Base-by-base conservation (phyloP, 1,284 basidiomycete genomes). In the Cerioporus squamosus region DNA sequence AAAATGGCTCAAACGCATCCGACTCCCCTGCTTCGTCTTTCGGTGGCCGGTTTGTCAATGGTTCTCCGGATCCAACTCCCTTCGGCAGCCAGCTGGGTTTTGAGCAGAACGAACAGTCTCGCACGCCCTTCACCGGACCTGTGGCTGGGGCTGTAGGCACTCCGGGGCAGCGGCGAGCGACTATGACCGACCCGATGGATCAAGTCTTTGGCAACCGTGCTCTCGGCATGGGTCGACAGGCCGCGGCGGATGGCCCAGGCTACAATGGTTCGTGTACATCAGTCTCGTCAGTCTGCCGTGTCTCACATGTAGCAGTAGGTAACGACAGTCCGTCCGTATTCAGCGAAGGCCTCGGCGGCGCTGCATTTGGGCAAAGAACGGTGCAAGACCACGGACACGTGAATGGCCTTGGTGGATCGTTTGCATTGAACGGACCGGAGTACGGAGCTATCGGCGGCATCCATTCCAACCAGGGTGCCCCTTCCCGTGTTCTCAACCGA, bases 11-110 rank as follows among this genome's bases (percentile, higher is more conserved):
- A 33, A 79, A 77, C 66, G 77, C 81, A 31, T 81, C 86, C 12
- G 85, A 87, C 63, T 90, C 89, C 15, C 87, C 88, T 1, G 81
- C 86, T 3, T 90, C 90, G 1, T 88, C 88, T 2, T 81, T 89
- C 47, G 82, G 86, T 61, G 83, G 81, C 24, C 75, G 84, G 61
- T 87, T 87, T 66, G 77, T 79, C 52, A 82, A 85, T 65, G 79
- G 78, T n/a, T 90, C 89, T 33, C 88, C 90, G 0, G 90, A 91
- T 71, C 80, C 82, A n/a, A 69, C 79, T 23, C 74, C 79, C 3
- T 83, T 77, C 23, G 76, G 68, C 9, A 64, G 65, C 20, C 81
- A 78, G 52, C 53, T 74, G 14, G 77, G 75, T 55, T 74, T 72
- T 53, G 68, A 74, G 26, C 68, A 75, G 39, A 68, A 71, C 26